phyloP scores from a whole-genome alignment of 2,329 filamentous ascomycete genomes.

The Aspergillus spinulosporus region DNA sequence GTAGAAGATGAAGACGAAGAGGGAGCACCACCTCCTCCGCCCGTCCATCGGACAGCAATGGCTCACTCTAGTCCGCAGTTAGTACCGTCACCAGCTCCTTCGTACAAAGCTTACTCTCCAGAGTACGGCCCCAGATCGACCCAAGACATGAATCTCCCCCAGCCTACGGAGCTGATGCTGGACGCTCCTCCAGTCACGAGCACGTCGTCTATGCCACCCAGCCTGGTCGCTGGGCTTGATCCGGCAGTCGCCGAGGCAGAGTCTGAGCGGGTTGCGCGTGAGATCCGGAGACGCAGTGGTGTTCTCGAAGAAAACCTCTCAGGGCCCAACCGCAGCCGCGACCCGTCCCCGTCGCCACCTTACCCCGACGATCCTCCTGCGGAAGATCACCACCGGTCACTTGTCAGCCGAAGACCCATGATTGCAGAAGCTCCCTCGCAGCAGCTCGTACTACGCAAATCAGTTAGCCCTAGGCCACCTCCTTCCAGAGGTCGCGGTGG shows the following conservation, averaged over 20 bases:
- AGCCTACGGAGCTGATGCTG: conserved; percentile 26
- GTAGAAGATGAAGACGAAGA: conserved; percentile 49
- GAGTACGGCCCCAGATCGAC: conserved; percentile 27
- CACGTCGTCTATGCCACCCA: conserved; percentile 39
- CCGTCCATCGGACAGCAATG: conserved; percentile 37
- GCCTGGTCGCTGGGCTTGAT: conserved; percentile 46
- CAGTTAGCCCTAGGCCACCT: conserved; percentile 58
- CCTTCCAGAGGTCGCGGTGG: conserved; percentile 41
- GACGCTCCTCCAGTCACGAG: conserved; percentile 29
- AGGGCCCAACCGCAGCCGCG: conserved; percentile 23
- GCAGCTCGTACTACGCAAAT: conserved; percentile 54
- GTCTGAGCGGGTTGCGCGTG: conserved; percentile 30
- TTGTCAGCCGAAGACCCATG: conserved; percentile 26
- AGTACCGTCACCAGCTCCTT: conserved; percentile 25
- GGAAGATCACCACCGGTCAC: conserved; percentile 27
- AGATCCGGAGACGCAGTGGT: conserved; percentile 31
- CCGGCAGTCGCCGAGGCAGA: conserved; percentile 31
- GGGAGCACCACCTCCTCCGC: conserved; percentile 38
- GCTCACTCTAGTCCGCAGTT: conserved; percentile 29
- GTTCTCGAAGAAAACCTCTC: conserved; percentile 32
- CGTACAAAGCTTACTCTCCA: conserved; percentile 33
- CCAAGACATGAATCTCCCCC: conserved; percentile 26
- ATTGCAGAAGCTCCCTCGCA: conserved; percentile 22
- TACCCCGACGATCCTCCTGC: conserved; percentile 33
- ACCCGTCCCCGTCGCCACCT: conserved; percentile 26